These are phyloP conservation scores for Hirsutella thompsonii DNA, from an alignment of 2,329 filamentous ascomycete genomes.

Conservation along the genomic window DNA sequence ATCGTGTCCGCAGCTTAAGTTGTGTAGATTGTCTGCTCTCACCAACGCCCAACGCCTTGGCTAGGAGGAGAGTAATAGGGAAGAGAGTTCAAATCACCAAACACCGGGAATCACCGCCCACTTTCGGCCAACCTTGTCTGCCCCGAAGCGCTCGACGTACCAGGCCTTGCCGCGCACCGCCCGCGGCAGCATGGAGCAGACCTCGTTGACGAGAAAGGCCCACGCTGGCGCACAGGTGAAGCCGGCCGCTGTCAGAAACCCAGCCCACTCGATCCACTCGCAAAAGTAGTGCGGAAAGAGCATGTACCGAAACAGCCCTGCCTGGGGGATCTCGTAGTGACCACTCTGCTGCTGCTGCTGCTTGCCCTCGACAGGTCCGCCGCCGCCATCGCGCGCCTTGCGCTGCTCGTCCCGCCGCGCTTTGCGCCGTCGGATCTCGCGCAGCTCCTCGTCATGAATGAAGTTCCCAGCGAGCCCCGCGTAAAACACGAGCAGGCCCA, in stretches of 20 bases:
- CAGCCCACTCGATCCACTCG: constrained; percentile 93
- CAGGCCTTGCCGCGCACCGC: constrained; percentile 70
- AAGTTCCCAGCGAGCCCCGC: constrained; percentile 70
- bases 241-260: constrained; percentile 68
- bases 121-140: constrained; percentile 60
- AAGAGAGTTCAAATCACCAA: no score
- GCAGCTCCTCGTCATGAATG: constrained; percentile 79
- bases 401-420: constrained; percentile 36
- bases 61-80: no score
- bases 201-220: constrained; percentile 73
- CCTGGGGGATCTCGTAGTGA: constrained; percentile 78
- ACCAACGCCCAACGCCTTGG: no score
- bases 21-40: no score
- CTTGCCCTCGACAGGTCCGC: constrained; percentile 6
- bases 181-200: constrained; percentile 80
- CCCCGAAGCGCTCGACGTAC: constrained; percentile 83
- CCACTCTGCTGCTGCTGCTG: constrained; percentile 42
- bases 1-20: no score
- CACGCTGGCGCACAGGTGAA: constrained; percentile 60
- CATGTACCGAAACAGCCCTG: constrained; percentile 69
- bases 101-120: constrained; percentile 57
- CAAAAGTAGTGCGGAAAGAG: constrained; percentile 90
- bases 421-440: constrained; percentile 67
- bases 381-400: constrained; percentile 9
- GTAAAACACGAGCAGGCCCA: constrained; percentile 65